Percentiles rank a stretch among this genome's conserved stretches.
These are phyloP conservation scores for Tolypocladium endophyticum DNA, from an alignment of 2,329 filamentous ascomycete genomes.

Conservation along the genomic window DNA sequence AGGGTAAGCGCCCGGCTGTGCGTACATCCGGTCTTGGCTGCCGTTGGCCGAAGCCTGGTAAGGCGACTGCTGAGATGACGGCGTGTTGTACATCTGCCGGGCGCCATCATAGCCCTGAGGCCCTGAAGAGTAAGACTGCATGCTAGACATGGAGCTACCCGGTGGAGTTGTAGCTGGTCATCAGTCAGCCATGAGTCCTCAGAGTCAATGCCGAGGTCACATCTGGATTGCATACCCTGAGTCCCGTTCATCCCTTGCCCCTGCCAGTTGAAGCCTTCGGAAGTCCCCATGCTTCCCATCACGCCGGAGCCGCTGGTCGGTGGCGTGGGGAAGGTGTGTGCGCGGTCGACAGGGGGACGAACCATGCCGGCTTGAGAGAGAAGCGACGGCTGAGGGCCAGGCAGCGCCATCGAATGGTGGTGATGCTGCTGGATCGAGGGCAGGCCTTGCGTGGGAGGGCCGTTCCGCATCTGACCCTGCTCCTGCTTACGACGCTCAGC, in stretches of 20 bases:
- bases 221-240: slow-evolving; percentile 52
- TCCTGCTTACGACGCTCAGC: slow-evolving; percentile 69
- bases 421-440: slow-evolving; percentile 61
- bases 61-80: slow-evolving; percentile 58
- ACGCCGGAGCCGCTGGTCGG: slow-evolving; percentile 87
- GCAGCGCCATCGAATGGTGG: slow-evolving; percentile 50
- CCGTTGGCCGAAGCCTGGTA: slow-evolving; percentile 54
- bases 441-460: slow-evolving; percentile 36
- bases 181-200: slow-evolving; percentile 60
- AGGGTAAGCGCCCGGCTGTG: slow-evolving; percentile 58
- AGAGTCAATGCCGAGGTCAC: neutral
- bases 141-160: slow-evolving; percentile 62
- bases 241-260: slow-evolving; percentile 50
- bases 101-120: slow-evolving; percentile 66
- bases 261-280: slow-evolving; percentile 73
- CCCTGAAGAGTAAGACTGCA: slow-evolving; percentile 64
- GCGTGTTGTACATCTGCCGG: slow-evolving; percentile 67
- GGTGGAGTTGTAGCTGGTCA: slow-evolving; percentile 75
- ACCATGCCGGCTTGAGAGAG: slow-evolving; percentile 61
- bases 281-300: slow-evolving; percentile 60
- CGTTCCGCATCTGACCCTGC: slow-evolving; percentile 52
- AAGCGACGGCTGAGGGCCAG: slow-evolving; percentile 42
- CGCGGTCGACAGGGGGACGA: slow-evolving; percentile 69
- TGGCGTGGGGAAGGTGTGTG: slow-evolving; percentile 88
- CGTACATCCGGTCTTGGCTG: slow-evolving; percentile 55